Evolutionary conservation across 768 basidiomycete genomes (phyloP).

Genomic region (Xerocomus spinulosus): DNA sequence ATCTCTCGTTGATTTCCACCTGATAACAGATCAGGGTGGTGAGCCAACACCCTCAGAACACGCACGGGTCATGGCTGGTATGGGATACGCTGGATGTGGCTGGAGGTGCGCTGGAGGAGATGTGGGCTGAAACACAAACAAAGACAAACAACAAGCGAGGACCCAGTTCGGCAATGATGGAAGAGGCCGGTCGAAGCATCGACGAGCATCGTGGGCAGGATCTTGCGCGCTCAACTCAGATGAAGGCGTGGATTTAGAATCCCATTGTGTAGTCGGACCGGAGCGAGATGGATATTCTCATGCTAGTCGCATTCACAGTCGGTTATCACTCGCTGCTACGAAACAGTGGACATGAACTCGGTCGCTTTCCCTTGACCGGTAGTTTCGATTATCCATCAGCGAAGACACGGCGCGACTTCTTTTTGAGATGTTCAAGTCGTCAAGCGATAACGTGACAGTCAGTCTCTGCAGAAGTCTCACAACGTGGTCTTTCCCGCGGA

Average conservation of each 20-base stretch:
- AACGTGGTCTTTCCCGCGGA: conserved; percentile 32
- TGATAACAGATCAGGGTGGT: conserved; percentile 29
- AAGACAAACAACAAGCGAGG: conserved; percentile 17
- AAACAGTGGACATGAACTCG: too few species aligned
- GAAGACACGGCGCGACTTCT: conserved; percentile 5
- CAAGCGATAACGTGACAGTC: conserved; percentile 21
- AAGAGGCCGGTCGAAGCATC: conserved; percentile 4
- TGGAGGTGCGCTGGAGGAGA: conserved; percentile 2
- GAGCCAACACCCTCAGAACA: conserved; percentile 10
- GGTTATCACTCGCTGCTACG: too few species aligned
- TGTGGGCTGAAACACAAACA: conserved; percentile 17
- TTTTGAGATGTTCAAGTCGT: not conserved
- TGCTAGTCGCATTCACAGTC: not conserved
- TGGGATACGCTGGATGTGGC: not conserved
- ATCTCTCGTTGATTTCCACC: conserved; percentile 81
- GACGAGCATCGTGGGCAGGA: conserved; percentile 6
- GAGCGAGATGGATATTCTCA: conserved; percentile 12
- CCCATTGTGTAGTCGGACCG: not conserved
- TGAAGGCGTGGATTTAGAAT: conserved; percentile 12
- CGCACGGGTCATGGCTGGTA: conserved; percentile 51
- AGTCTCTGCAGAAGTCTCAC: conserved; percentile 17
- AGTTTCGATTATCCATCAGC: conserved; percentile 15
- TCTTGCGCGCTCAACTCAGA: conserved; percentile 13
- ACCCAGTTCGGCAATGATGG: conserved; percentile 1
- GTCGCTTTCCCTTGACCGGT: conserved; percentile 4